Conservation (phyloP, 164 flowering plant genomes). For the Umbilicus rupestris region DNA sequence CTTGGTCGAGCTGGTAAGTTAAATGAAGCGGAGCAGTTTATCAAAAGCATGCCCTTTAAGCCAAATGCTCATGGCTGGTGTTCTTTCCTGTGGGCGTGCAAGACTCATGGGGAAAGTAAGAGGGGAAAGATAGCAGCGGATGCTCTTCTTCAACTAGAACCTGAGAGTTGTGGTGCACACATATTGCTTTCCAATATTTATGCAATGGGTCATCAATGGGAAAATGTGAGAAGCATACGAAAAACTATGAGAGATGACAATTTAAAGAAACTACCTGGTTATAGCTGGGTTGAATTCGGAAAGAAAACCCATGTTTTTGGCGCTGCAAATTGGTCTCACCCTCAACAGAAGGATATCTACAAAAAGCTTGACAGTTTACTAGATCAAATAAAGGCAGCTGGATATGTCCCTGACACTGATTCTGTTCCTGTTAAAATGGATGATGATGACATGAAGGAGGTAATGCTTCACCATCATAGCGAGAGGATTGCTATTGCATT, state of each 20-base stretch:
- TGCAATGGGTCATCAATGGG: too few species aligned
- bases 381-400: conserved; percentile 30
- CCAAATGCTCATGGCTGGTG: too few species aligned
- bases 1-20: too few species aligned
- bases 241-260: conserved; percentile 33
- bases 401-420: conserved; percentile 31
- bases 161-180: too few species aligned
- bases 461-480: conserved; percentile 36
- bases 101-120: too few species aligned
- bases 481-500: conserved; percentile 48
- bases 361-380: conserved; percentile 36
- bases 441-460: conserved; percentile 36
- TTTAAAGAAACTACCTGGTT: conserved; percentile 48
- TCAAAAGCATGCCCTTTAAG: too few species aligned
- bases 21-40: too few species aligned
- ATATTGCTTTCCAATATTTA: too few species aligned
- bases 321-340: conserved; percentile 46
- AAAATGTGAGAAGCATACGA: too few species aligned
- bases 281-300: conserved; percentile 49
- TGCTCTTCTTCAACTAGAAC: too few species aligned
- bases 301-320: conserved; percentile 42
- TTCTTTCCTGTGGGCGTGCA: too few species aligned
- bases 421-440: conserved; percentile 24
- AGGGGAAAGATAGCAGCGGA: too few species aligned
- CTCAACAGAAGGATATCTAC: conserved; percentile 29